Conservation (phyloP, 2,329 filamentous ascomycete species). For the Diaporthe vexans region DNA sequence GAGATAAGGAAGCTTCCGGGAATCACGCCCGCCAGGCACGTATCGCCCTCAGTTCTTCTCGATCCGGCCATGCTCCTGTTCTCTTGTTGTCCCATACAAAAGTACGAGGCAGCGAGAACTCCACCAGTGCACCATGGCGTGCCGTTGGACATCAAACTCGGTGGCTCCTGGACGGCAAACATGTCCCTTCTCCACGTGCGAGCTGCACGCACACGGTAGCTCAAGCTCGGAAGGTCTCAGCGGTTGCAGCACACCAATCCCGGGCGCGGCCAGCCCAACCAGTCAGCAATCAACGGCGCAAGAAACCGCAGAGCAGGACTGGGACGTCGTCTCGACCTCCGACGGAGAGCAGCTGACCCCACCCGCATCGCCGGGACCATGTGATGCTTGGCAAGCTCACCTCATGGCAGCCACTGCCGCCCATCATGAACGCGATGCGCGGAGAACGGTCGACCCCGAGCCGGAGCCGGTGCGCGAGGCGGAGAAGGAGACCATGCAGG, state of each 20-base stretch:
- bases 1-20: constrained; percentile 1
- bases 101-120: not conserved
- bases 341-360: constrained; percentile 25
- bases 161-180: constrained; percentile 15
- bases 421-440: not conserved
- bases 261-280: not conserved
- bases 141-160: constrained; percentile 23
- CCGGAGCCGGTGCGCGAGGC: constrained; percentile 38
- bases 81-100: not conserved
- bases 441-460: constrained; percentile 36
- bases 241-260: not conserved
- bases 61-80: not conserved
- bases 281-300: not conserved
- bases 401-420: constrained; percentile 11
- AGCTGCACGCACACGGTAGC: not conserved
- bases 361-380: constrained; percentile 4
- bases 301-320: not conserved
- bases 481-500: constrained; percentile 51
- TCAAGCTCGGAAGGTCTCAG: not conserved
- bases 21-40: not conserved
- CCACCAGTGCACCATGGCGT: not conserved
- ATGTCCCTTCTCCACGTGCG: constrained; percentile 17
- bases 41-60: not conserved
- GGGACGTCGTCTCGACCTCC: constrained; percentile 11
- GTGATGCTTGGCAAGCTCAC: constrained; percentile 24